Base-by-base conservation (phyloP, 345 rosid species). In the Populus nigra region DNA sequence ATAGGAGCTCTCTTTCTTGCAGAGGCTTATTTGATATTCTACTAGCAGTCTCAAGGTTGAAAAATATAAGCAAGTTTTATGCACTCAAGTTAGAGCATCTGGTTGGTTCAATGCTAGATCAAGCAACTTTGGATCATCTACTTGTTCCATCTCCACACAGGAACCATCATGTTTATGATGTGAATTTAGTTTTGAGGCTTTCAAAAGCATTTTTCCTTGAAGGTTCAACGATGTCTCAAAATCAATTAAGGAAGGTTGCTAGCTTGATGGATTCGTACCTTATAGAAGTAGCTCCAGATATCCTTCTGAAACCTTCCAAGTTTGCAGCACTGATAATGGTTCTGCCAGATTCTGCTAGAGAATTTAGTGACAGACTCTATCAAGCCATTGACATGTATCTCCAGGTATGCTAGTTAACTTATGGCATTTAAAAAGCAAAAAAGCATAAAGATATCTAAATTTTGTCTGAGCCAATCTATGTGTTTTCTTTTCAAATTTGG, bases 261-360 rank as follows among this genome's bases (percentile, higher is more conserved):
- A 59, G 68, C 27, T 75, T 91, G 81, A 61, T 88, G 31, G 94
- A 88, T 59, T 84, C 86, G 4, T 91, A 85, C 76, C 68, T 87
- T 15, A 35, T 49, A 39, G 94, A 91, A 81, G 91, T 87, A 35
- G 89, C 92, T 3, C 83, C 89, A 1, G 94, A 91, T 68, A 22
- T 49, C 31, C 61, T 66, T 29, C 74, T 91, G 47, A 80, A 69
- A n/a, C 83, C 87, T 36, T 47, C 75, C 27, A 83, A 73, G 75
- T 91, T 89, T 45, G 74, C 80, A 55, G 86, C 83, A 36, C 73
- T 89, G 43, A 63, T 84, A 68, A 65, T 39, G 75, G 65, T 77
- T 72, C 45, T 91, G 68, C 92, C 91, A 0, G 89, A 85, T 75
- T 73, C 75, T 71, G 86, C 86, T 49, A 85, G 90, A 79, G 79